Percentiles rank a stretch among this genome's conserved stretches.
Conservation (phyloP, 78 protist genomes). For the slime mould (Dictyostelium discoideum) region dicty_2.7 NC_007088.5:4869501-4870000, state of each 20-base stretch:
- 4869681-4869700: neutral
- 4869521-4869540: constrained; percentile 50
- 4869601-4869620: neutral
- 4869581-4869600: neutral
- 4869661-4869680: neutral
- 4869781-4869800: neutral
- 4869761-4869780: no score
- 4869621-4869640: neutral
- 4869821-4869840: neutral
- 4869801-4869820: neutral
- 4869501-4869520: constrained; percentile 85
- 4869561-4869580: neutral
- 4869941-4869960: no score
- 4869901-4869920: no score
- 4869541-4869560: constrained; percentile 73
- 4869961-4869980: no score
- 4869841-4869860: neutral
- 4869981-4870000: no score
- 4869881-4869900: no score
- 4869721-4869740: neutral
- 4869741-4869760: neutral
- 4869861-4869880: neutral
- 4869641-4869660: neutral
- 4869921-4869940: no score
- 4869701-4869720: neutral